Conservation (phyloP, 2,329 filamentous ascomycete genomes). For the Pezicula rhizophila region DNA sequence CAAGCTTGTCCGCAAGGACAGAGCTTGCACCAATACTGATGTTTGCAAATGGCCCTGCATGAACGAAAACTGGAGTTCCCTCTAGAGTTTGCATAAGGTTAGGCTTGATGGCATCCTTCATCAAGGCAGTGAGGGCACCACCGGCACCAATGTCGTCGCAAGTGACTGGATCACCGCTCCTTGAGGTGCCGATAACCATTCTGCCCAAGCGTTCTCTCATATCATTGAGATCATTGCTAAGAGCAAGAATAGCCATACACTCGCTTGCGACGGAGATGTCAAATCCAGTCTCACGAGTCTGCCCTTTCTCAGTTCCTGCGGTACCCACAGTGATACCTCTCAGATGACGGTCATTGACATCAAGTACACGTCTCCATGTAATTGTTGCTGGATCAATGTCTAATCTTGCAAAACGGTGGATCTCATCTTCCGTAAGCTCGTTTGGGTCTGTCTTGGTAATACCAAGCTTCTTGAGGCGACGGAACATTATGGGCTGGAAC, state of each 20-base stretch:
- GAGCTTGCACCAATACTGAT: constrained; percentile 97
- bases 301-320: constrained; percentile 84
- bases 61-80: constrained; percentile 94
- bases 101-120: constrained; percentile 98
- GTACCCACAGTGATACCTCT: constrained; percentile 84
- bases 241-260: constrained; percentile 95
- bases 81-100: constrained; percentile 98
- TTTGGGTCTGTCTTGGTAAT: constrained; percentile 93
- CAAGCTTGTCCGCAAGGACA: constrained; percentile 89
- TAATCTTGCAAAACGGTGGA: constrained; percentile 79
- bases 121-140: constrained; percentile 85
- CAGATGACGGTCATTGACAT: constrained; percentile 94
- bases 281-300: constrained; percentile 83
- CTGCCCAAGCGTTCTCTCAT: constrained; percentile 89
- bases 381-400: constrained; percentile 97
- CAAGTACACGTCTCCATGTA: constrained; percentile 91
- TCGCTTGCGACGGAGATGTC: constrained; percentile 97
- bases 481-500: constrained; percentile 88
- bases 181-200: constrained; percentile 92
- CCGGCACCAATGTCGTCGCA: constrained; percentile 93
- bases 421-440: constrained; percentile 84
- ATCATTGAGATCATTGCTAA: constrained; percentile 81
- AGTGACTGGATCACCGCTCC: constrained; percentile 81
- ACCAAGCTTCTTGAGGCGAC: constrained; percentile 87
- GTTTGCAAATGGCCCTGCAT: constrained; percentile 96